Evolutionary conservation across 1,284 basidiomycete species (phyloP).

Genomic region (Rhodofomes roseus): DNA sequence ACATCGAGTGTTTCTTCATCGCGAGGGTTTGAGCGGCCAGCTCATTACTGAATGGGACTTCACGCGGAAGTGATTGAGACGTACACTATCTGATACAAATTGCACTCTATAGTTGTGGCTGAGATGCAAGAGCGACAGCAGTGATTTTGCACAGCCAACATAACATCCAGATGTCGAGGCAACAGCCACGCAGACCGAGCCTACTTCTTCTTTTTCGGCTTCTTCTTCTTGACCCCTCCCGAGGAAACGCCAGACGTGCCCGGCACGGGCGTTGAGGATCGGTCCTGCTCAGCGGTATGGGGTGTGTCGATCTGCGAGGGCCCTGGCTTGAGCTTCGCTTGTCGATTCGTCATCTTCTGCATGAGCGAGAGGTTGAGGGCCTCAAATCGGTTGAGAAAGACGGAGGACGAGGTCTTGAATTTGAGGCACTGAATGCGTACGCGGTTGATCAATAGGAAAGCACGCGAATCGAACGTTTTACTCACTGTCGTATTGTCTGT

Average conservation of each 20-base stretch:
- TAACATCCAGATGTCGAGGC: too few species aligned
- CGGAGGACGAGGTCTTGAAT: constrained; percentile 90
- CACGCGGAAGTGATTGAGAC: not conserved
- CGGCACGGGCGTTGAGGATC: constrained; percentile 21
- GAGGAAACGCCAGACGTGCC: constrained; percentile 21
- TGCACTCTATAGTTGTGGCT: not conserved
- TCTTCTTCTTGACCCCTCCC: constrained; percentile 48
- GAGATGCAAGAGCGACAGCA: not conserved
- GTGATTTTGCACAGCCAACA: not conserved
- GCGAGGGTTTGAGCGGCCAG: too few species aligned
- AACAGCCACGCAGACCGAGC: not conserved
- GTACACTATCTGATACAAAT: not conserved
- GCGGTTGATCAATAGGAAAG: not conserved
- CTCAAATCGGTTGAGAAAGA: constrained; percentile 94
- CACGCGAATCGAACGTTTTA: constrained; percentile 13
- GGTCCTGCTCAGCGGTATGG: constrained; percentile 20
- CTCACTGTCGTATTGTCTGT: constrained; percentile 84
- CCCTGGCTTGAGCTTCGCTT: constrained; percentile 22
- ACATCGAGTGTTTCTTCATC: too few species aligned
- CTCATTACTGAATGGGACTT: too few species aligned
- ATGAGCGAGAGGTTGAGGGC: constrained; percentile 80
- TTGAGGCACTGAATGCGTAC: constrained; percentile 71
- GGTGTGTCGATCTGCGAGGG: constrained; percentile 9
- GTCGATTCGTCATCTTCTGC: constrained; percentile 75
- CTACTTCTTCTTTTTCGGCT: constrained; percentile 54